phyloP scores from a whole-genome alignment of 116 monocot species.

The Trichopus zeylanicus region DNA sequence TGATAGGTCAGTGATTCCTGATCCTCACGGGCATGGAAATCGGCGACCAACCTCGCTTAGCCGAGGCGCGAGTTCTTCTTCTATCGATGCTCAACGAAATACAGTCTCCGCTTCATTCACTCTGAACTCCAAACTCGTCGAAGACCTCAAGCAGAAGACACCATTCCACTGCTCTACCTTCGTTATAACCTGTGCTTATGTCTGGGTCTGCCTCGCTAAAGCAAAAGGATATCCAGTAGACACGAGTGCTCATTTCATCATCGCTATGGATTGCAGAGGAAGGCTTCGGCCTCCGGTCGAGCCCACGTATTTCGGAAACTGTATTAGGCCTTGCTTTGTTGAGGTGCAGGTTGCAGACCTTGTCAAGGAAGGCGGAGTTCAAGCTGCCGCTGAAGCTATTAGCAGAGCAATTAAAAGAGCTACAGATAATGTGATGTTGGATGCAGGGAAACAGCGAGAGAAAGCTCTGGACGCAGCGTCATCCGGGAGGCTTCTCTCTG shows the following conservation, averaged over 20 bases:
- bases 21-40: slow-evolving; percentile 5
- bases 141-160: slow-evolving; percentile 14
- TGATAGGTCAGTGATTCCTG: slow-evolving; percentile 21
- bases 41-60: background rate
- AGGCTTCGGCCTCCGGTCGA: slow-evolving; percentile 22
- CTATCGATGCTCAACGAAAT: background rate
- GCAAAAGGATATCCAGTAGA: background rate
- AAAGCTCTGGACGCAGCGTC: too few relatives aligned
- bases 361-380: slow-evolving; percentile 6
- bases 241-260: background rate
- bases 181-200: slow-evolving; percentile 14
- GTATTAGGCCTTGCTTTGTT: slow-evolving; percentile 8
- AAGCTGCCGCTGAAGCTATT: slow-evolving; percentile 6
- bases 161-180: slow-evolving; percentile 23
- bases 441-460: too few relatives aligned
- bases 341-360: slow-evolving; percentile 4
- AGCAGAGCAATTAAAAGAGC: slow-evolving; percentile 9
- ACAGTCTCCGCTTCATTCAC: slow-evolving; percentile 12
- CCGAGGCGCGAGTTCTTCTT: background rate
- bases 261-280: slow-evolving; percentile 20
- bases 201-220: slow-evolving; percentile 17
- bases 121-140: slow-evolving; percentile 7
- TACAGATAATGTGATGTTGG: background rate
- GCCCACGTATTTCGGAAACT: slow-evolving; percentile 28
- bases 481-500: too few relatives aligned